Percentiles rank a stretch among this genome's conserved stretches.
phyloP scores from a whole-genome alignment of 2,329 filamentous ascomycete genomes.

The Claviceps purpurea region DNA sequence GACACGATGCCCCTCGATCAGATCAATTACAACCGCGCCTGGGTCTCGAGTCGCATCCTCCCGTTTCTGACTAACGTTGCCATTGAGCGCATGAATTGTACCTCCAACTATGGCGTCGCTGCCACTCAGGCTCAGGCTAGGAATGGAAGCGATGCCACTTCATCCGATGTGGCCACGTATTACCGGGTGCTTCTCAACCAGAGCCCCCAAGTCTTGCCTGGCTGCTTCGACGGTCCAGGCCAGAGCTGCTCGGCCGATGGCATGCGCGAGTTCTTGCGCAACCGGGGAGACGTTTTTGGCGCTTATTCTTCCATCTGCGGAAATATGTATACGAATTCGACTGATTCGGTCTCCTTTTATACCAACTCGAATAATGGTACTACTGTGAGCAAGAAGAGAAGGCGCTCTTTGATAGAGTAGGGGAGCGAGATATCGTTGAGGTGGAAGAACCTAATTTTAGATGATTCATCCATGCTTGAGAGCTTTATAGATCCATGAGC shows the following conservation, averaged over 20 bases:
- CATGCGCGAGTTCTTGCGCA: conserved; percentile 25
- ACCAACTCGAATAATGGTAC: conserved; percentile 15
- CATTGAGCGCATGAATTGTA: conserved; percentile 50
- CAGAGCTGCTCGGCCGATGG: conserved; percentile 27
- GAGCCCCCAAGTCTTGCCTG: conserved; percentile 27
- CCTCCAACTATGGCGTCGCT: not conserved
- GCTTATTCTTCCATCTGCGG: conserved; percentile 28
- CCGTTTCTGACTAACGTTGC: conserved; percentile 55
- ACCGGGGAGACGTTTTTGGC: conserved; percentile 23
- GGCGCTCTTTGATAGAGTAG: not conserved
- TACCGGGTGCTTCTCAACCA: conserved; percentile 32
- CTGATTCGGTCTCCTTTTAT: conserved; percentile 22
- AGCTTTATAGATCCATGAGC: too few species aligned
- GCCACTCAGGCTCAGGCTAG: not conserved
- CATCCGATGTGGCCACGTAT: conserved; percentile 13
- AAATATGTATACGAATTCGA: conserved; percentile 20
- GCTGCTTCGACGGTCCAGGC: conserved; percentile 29
- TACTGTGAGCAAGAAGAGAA: conserved; percentile 4
- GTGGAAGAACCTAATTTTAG: not conserved
- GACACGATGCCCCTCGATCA: conserved; percentile 49
- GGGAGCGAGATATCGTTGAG: not conserved
- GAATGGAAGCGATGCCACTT: not conserved
- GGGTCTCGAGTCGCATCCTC: conserved; percentile 49
- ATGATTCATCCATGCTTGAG: not conserved
- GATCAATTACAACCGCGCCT: conserved; percentile 50